Evolutionary conservation across 2,329 filamentous ascomycete species (phyloP), one percentile per base, ranked within the genome.

Genomic region (Fusarium gaditjirri): DNA sequence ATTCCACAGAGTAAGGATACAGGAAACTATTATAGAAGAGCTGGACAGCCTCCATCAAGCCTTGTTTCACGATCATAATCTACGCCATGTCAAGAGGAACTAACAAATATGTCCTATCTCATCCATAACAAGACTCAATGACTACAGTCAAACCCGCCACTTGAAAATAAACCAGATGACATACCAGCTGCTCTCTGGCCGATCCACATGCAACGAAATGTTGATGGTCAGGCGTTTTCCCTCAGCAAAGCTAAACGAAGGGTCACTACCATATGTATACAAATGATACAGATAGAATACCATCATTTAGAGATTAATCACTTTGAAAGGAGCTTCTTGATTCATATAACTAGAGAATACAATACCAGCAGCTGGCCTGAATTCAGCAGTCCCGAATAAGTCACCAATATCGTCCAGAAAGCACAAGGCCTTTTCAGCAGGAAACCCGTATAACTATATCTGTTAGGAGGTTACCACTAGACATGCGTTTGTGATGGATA

Each of bases 51-150:
- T 16, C 3, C 27, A 12, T 29, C 4, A n/a, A n/a, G 8, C 19
- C 9, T n/a, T n/a, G 8, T 29, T 4, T 6, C 25, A n/a, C 13
- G 25, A 5, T 19, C 0, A 16, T 9, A 29, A n/a, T n/a, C 19
- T n/a, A 29, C 6, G 4, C 19, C 21, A 16, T 29, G 29, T 47
- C 19, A 47, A 16, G 27, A 47, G 8, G 13, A 2, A 29, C 19
- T 29, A 4, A 16, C 10, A 16, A 5, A 16, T 6, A 29, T 29
- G 12, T 11, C 27, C 16, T 6, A 8, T 29, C 43, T 47, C 27
- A 13, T n/a, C 21, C n/a, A n/a, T n/a, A n/a, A n/a, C 0, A 5
- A 47, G 19, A n/a, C 44, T 29, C 27, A 3, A 47, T n/a, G 27
- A 16, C 27, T 47, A 13, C 29, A 12, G 3, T 4, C 19, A 29